A percentile compares a stretch with the other conserved stretches of the same genome.
These are phyloP conservation scores for Wickerhamomyces sp. DNA, from an alignment of 1,139 yeast genomes.

Conservation along the genomic window DNA sequence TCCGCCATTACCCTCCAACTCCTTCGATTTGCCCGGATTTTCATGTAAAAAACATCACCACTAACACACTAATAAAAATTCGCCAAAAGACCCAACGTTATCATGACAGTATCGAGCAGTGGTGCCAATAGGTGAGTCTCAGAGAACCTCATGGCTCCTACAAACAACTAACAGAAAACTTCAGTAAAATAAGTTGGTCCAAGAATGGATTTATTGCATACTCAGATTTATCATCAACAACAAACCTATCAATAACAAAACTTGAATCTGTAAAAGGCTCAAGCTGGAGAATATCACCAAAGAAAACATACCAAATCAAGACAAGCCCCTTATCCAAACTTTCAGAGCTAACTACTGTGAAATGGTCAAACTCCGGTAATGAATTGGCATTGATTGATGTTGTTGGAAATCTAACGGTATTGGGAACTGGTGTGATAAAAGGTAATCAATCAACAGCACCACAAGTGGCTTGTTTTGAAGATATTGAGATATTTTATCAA, in stretches of 20 bases:
- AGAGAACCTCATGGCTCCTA: not conserved
- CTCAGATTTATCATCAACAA: conserved; percentile 22
- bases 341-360: conserved; percentile 28
- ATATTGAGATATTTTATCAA: conserved; percentile 30
- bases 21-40: too few relatives aligned
- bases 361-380: conserved; percentile 37
- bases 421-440: conserved; percentile 20
- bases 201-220: conserved; percentile 71
- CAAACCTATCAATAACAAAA: conserved; percentile 46
- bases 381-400: conserved; percentile 38
- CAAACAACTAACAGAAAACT: not conserved
- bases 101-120: not conserved
- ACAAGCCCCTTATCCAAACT: conserved; percentile 18
- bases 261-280: conserved; percentile 60
- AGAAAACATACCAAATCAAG: conserved; percentile 37
- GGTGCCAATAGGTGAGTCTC: not conserved
- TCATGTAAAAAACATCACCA: too few relatives aligned
- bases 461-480: conserved; percentile 22
- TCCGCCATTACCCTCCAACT: too few relatives aligned
- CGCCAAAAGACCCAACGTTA: too few relatives aligned
- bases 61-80: too few relatives aligned
- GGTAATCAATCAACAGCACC: conserved; percentile 9
- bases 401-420: conserved; percentile 34
- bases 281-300: conserved; percentile 59
- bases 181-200: conserved; percentile 61